A percentile compares a stretch with the other conserved stretches of the same genome.
Evolutionary conservation across 2,329 filamentous ascomycete genomes (phyloP).

Genomic region (Metarhizium album): DNA sequence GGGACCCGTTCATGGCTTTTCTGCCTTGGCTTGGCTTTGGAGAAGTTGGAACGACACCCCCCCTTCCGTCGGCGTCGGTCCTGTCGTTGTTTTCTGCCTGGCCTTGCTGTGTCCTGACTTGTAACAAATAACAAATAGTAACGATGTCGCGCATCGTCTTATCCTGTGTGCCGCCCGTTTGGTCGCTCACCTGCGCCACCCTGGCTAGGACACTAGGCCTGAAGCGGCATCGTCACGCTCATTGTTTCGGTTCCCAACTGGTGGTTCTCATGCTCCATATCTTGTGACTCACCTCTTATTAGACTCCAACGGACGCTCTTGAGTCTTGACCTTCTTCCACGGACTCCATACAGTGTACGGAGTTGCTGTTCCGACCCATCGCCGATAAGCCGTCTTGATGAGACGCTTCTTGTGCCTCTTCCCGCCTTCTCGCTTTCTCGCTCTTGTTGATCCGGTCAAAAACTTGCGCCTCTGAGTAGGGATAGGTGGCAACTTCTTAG

Average conservation of each 20-base stretch:
- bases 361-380: neutral
- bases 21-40: neutral
- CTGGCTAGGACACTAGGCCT: conserved; percentile 1
- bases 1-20: neutral
- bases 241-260: conserved; percentile 4
- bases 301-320: neutral
- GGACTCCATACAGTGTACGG: neutral
- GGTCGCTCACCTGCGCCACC: conserved; percentile 3
- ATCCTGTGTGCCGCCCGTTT: neutral
- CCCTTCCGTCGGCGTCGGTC: neutral
- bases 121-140: too few species aligned
- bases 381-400: neutral
- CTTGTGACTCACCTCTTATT: conserved; percentile 8
- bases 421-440: neutral
- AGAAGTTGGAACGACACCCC: neutral
- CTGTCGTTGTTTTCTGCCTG: neutral
- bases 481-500: neutral
- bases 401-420: neutral
- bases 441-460: neutral
- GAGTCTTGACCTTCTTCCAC: neutral
- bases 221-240: conserved; percentile 2
- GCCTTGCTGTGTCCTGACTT: too few species aligned
- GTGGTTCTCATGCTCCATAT: conserved; percentile 2
- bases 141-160: neutral
- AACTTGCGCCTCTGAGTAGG: neutral